These are phyloP conservation scores for Selenicereus undatus DNA, from an alignment of 148 eudicot genomes.

Conservation along the genomic window DNA sequence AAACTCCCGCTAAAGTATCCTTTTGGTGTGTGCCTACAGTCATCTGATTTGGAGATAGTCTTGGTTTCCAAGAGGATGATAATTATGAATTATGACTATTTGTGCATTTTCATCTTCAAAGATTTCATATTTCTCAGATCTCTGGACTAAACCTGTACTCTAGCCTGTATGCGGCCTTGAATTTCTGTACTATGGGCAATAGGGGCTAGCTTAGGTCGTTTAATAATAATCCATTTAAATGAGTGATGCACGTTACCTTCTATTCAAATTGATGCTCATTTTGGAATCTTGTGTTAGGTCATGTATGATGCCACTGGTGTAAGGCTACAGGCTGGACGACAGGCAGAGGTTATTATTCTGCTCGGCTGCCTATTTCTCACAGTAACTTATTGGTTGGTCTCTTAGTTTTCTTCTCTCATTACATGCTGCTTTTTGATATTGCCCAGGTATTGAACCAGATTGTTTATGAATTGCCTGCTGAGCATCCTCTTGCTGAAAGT, in stretches of 20 bases:
- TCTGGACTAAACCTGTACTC: not conserved
- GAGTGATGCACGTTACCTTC: not conserved
- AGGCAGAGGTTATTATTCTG: constrained; percentile 69
- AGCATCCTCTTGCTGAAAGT: constrained; percentile 96
- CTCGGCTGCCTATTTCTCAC: not conserved
- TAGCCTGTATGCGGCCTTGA: not conserved
- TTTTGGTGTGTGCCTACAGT: not conserved
- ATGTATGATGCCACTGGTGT: constrained; percentile 99
- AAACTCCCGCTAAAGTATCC: not conserved
- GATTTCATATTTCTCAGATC: not conserved
- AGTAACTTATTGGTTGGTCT: not conserved
- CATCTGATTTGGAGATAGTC: not conserved
- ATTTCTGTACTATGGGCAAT: constrained; percentile 9
- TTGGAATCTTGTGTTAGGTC: constrained; percentile 52
- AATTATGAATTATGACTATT: not conserved
- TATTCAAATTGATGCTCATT: constrained; percentile 4
- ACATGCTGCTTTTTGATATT: constrained; percentile 13
- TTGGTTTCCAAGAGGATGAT: not conserved
- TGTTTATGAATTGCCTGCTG: constrained; percentile 94
- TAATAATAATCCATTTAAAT: not conserved
- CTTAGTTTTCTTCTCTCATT: not conserved
- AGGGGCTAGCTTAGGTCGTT: not conserved
- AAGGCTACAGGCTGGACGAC: constrained; percentile 94
- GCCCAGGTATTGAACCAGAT: constrained; percentile 92
- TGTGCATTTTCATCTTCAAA: not conserved